A percentile compares a stretch with the other conserved stretches of the same genome.
phyloP scores from a whole-genome alignment of 2,329 filamentous ascomycete species.

The Teratosphaeria pseudoeucalypti region DNA sequence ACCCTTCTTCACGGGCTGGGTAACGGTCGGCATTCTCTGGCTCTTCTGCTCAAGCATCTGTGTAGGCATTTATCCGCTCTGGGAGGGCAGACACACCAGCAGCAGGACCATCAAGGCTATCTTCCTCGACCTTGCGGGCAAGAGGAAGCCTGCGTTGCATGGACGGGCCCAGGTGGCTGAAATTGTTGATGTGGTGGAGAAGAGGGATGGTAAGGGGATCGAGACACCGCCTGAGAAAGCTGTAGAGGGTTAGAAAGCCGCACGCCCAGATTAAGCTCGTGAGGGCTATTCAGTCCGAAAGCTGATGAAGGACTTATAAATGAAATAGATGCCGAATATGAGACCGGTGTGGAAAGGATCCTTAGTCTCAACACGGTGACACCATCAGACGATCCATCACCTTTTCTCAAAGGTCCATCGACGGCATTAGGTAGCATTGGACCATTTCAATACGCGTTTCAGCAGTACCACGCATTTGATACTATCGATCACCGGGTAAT shows the following conservation, averaged over 20 bases:
- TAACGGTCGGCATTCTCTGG: constrained; percentile 65
- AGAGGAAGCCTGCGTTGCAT: constrained; percentile 19
- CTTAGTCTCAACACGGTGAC: too few relatives aligned
- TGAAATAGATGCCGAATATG: too few relatives aligned
- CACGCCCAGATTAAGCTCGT: background rate
- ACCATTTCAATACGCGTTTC: too few relatives aligned
- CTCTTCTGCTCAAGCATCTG: constrained; percentile 61
- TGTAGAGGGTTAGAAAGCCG: constrained; percentile 3
- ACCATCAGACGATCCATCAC: too few relatives aligned
- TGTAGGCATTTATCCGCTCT: constrained; percentile 73
- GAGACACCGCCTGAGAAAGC: constrained; percentile 20
- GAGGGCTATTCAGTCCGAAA: too few relatives aligned
- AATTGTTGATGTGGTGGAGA: constrained; percentile 17
- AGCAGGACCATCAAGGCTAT: constrained; percentile 52
- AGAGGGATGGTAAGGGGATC: constrained; percentile 16
- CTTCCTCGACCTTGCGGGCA: constrained; percentile 45
- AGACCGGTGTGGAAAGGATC: too few relatives aligned
- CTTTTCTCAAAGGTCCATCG: too few relatives aligned
- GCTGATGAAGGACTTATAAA: too few relatives aligned
- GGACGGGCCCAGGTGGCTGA: constrained; percentile 21
- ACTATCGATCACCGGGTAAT: too few relatives aligned
- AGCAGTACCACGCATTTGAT: too few relatives aligned
- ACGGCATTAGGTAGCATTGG: too few relatives aligned
- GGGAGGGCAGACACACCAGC: constrained; percentile 63
- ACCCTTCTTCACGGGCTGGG: constrained; percentile 53